phyloP scores from a whole-genome alignment of 495 filamentous ascomycete genomes.

The Penicillium simplicissimum region DNA sequence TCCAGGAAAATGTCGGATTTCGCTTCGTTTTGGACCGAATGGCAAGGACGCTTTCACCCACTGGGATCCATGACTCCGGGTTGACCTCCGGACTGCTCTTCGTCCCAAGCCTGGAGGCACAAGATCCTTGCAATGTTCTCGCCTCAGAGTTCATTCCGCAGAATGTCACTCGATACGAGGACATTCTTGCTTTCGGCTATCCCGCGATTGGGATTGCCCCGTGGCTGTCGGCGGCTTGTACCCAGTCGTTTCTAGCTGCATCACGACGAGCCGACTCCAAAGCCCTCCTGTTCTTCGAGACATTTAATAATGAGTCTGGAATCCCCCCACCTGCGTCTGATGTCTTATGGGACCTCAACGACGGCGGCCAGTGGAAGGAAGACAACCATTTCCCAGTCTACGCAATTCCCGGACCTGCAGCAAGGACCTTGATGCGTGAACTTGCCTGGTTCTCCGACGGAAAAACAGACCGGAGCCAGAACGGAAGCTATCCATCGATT shows the following conservation, averaged over 20 bases:
- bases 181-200: constrained; percentile 58
- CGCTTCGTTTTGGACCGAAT: constrained; percentile 57
- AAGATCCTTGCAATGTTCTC: constrained; percentile 60
- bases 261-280: constrained; percentile 56
- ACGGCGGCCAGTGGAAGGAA: constrained; percentile 62
- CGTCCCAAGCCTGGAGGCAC: constrained; percentile 63
- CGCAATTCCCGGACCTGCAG: constrained; percentile 69
- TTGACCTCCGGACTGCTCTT: constrained; percentile 75
- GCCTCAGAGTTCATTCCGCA: constrained; percentile 60
- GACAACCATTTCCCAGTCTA: constrained; percentile 75
- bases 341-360: constrained; percentile 64
- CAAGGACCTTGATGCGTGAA: constrained; percentile 67
- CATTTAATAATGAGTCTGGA: constrained; percentile 50
- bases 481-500: not conserved
- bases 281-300: constrained; percentile 76
- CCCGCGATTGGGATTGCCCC: constrained; percentile 80
- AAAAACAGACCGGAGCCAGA: constrained; percentile 39
- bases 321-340: constrained; percentile 62
- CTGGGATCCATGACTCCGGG: constrained; percentile 53
- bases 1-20: constrained; percentile 64
- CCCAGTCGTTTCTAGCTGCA: constrained; percentile 64
- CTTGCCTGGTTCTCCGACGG: constrained; percentile 75
- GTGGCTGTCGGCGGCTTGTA: constrained; percentile 76
- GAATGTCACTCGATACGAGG: constrained; percentile 70
- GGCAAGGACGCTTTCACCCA: constrained; percentile 70